phyloP scores from a whole-genome alignment of 495 filamentous ascomycete species.

The Penicillium macrosclerotiorum region DNA sequence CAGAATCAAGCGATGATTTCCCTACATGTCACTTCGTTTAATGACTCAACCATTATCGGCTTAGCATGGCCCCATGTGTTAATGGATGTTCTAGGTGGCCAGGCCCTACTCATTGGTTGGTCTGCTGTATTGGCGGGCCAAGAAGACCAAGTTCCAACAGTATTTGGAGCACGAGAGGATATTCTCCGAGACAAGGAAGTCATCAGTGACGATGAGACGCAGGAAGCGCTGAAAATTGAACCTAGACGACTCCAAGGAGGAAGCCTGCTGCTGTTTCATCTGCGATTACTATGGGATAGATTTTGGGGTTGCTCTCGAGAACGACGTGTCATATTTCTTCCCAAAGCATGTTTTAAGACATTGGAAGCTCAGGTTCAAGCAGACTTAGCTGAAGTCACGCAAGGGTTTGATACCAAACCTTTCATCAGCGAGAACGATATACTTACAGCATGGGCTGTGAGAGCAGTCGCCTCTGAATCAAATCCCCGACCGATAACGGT shows the following conservation, averaged over 20 bases:
- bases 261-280: slow-evolving; percentile 1
- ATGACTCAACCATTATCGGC: slow-evolving; percentile 46
- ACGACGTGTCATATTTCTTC: slow-evolving; percentile 9
- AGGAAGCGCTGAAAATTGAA: slow-evolving; percentile 6
- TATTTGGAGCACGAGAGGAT: slow-evolving; percentile 19
- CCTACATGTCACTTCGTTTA: slow-evolving; percentile 48
- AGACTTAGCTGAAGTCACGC: neutral
- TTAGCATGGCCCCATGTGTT: slow-evolving; percentile 47
- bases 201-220: neutral
- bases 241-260: slow-evolving; percentile 5
- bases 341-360: neutral
- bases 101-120: slow-evolving; percentile 17
- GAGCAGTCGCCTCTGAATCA: slow-evolving; percentile 6
- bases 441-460: slow-evolving; percentile 12
- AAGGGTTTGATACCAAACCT: neutral
- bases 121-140: slow-evolving; percentile 15
- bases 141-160: slow-evolving; percentile 16
- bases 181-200: slow-evolving; percentile 4
- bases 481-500: slow-evolving; percentile 9
- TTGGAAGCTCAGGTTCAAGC: neutral
- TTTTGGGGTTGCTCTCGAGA: slow-evolving; percentile 6
- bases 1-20: slow-evolving; percentile 35
- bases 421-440: slow-evolving; percentile 18
- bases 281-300: slow-evolving; percentile 15
- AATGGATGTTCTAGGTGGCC: slow-evolving; percentile 44